phyloP scores from a whole-genome alignment of 1,139 yeast species.

The Hemisphaericaspora lyxosophila region DNA sequence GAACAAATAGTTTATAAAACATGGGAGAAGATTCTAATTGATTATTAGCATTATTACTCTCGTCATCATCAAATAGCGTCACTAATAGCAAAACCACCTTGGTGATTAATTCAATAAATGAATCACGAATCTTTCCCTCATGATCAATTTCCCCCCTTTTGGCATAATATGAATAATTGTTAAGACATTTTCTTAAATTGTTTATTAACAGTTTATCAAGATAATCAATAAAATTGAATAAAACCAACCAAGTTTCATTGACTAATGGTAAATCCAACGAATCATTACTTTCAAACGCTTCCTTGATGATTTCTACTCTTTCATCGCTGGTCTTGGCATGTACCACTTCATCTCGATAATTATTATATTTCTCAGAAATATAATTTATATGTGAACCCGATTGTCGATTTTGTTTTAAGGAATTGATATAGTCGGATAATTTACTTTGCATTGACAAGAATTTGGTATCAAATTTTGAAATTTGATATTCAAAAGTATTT shows the following conservation, averaged over 20 bases:
- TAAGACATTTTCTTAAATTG: conserved; percentile 35
- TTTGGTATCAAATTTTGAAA: conserved; percentile 33
- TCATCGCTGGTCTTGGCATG: conserved; percentile 31
- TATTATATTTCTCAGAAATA: conserved; percentile 41
- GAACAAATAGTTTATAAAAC: conserved; percentile 39
- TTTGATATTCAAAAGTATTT: conserved; percentile 38
- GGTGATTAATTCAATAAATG: conserved; percentile 28
- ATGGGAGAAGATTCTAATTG: conserved; percentile 39
- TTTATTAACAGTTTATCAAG: conserved; percentile 33
- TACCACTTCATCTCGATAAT: conserved; percentile 35
- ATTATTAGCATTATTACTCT: conserved; percentile 22
- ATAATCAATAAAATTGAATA: conserved; percentile 38
- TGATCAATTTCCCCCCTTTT: conserved; percentile 28
- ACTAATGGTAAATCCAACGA: conserved; percentile 44
- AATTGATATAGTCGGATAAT: conserved; percentile 35
- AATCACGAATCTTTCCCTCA: conserved; percentile 29
- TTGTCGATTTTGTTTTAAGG: conserved; percentile 32
- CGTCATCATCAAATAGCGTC: conserved; percentile 32
- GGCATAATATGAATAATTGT: conserved; percentile 38
- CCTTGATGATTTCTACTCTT: conserved; percentile 29
- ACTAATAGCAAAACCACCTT: conserved; percentile 28
- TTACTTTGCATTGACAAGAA: conserved; percentile 43
- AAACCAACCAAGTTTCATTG: conserved; percentile 48
- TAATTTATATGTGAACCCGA: conserved; percentile 41
- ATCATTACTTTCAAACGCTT: conserved; percentile 40